Evolutionary conservation across 176 grass and related monocot species (phyloP).

Genomic region (Oryza longistaminata): DNA sequence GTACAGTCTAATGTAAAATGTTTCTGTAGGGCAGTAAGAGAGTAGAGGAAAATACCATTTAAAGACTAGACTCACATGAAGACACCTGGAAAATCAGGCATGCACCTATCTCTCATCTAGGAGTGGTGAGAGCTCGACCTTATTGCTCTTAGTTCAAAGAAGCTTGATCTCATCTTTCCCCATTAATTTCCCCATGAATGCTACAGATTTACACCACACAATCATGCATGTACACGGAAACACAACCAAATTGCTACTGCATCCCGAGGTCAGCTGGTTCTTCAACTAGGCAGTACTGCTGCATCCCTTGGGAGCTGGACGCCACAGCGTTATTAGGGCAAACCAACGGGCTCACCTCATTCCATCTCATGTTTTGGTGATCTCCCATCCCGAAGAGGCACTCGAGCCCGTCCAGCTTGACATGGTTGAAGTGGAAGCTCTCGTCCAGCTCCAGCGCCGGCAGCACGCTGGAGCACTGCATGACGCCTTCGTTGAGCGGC

Average conservation of each 20-base stretch:
- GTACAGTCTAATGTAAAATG: constrained; percentile 24
- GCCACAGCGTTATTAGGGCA: constrained; percentile 52
- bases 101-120: constrained; percentile 39
- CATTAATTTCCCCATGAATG: constrained; percentile 49
- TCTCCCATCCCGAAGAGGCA: constrained; percentile 49
- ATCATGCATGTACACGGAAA: constrained; percentile 63
- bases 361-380: constrained; percentile 57
- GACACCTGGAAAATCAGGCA: constrained; percentile 40
- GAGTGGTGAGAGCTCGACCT: constrained; percentile 21
- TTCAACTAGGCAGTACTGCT: constrained; percentile 51
- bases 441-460: constrained; percentile 63
- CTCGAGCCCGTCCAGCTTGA: constrained; percentile 74
- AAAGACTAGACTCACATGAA: constrained; percentile 34
- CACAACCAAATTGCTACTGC: constrained; percentile 42
- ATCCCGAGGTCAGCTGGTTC: constrained; percentile 59
- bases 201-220: constrained; percentile 71
- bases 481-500: constrained; percentile 22
- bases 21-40: constrained; percentile 32
- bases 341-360: constrained; percentile 58
- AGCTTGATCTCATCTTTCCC: constrained; percentile 39
- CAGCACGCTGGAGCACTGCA: constrained; percentile 27
- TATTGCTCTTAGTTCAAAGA: constrained; percentile 37
- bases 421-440: constrained; percentile 67
- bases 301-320: constrained; percentile 57
- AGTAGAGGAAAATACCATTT: constrained; percentile 29